Conservation (phyloP, 345 rosid genomes). For the Schrenkiella parvula region DNA sequence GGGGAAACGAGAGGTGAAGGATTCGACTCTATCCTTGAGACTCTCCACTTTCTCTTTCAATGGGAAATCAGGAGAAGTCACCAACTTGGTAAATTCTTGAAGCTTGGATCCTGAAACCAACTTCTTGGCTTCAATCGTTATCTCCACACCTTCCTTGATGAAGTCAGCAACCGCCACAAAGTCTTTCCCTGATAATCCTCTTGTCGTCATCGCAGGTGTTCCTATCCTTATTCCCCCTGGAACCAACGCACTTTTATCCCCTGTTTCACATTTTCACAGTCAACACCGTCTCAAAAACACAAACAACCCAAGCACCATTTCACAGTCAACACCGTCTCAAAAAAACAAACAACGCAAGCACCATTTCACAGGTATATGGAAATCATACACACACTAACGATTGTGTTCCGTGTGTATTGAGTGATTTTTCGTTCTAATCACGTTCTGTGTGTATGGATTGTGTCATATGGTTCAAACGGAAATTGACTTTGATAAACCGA, state of each 20-base stretch:
- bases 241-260: constrained; percentile 84
- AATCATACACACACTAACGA: background rate
- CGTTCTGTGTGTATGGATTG: too few species aligned
- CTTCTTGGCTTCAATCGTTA: constrained; percentile 61
- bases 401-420: too few species aligned
- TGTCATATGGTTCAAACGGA: too few species aligned
- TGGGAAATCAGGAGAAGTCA: constrained; percentile 52
- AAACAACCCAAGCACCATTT: background rate
- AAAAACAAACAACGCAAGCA: background rate
- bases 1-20: constrained; percentile 67
- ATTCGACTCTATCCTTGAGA: constrained; percentile 62
- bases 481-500: background rate
- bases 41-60: constrained; percentile 46
- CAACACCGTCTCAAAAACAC: background rate
- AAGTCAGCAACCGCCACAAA: constrained; percentile 64
- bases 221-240: constrained; percentile 97
- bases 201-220: constrained; percentile 91
- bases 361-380: background rate
- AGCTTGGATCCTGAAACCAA: constrained; percentile 62
- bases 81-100: constrained; percentile 69
- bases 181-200: constrained; percentile 75
- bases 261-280: constrained; percentile 34
- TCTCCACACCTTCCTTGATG: constrained; percentile 79
- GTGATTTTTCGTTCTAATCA: background rate
- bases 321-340: background rate